Evolutionary conservation across 352 stramenopile species (phyloP).

Genomic region (Phytophthora podocarpi): DNA sequence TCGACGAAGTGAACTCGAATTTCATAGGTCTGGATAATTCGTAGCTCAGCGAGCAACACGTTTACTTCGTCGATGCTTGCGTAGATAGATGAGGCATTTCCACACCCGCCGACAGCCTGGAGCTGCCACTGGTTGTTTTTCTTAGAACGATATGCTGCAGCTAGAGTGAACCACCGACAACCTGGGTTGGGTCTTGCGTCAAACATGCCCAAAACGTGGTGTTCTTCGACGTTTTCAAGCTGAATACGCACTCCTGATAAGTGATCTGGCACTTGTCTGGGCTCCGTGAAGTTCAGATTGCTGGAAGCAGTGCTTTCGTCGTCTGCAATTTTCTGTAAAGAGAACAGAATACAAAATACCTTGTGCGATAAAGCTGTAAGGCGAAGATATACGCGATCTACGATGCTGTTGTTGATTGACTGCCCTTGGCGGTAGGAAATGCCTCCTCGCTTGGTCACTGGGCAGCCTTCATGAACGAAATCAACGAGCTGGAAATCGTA

Average conservation of each 20-base stretch:
- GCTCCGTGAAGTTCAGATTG: background rate
- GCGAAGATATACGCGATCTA: slow-evolving; percentile 52
- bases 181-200: slow-evolving; percentile 31
- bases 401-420: slow-evolving; percentile 53
- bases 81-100: slow-evolving; percentile 55
- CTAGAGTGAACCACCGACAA: slow-evolving; percentile 59
- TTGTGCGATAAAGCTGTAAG: slow-evolving; percentile 41
- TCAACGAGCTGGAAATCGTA: slow-evolving; percentile 68
- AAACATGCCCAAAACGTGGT: slow-evolving; percentile 53
- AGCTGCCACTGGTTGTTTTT: slow-evolving; percentile 56
- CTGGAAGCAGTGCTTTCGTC: slow-evolving; percentile 13
- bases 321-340: slow-evolving; percentile 40
- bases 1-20: slow-evolving; percentile 46
- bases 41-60: slow-evolving; percentile 41
- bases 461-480: slow-evolving; percentile 61
- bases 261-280: background rate
- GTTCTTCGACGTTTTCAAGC: slow-evolving; percentile 58
- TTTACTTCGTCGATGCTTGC: slow-evolving; percentile 60
- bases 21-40: slow-evolving; percentile 72
- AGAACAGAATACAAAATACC: slow-evolving; percentile 64
- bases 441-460: slow-evolving; percentile 34
- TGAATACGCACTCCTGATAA: slow-evolving; percentile 36
- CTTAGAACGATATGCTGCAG: slow-evolving; percentile 56
- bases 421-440: slow-evolving; percentile 47
- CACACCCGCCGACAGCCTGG: slow-evolving; percentile 47